Percentiles rank a stretch among this genome's conserved stretches.
These are phyloP conservation scores for Circinella umbellata DNA, from an alignment of 371 early-diverging fungal genomes.

Conservation along the genomic window DNA sequence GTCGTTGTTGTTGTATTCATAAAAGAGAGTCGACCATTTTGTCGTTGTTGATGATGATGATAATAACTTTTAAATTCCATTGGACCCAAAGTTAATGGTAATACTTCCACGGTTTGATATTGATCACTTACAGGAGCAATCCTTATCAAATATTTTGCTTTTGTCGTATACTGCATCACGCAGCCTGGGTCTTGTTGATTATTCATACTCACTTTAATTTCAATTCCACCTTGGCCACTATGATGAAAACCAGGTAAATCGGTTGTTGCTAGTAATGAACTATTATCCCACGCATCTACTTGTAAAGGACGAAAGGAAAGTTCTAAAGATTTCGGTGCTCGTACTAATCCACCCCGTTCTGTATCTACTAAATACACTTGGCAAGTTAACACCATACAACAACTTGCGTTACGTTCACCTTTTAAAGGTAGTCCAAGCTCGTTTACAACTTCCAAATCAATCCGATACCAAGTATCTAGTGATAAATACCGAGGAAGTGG, in stretches of 20 bases:
- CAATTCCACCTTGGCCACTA: conserved; percentile 38
- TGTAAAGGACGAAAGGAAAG: conserved; percentile 31
- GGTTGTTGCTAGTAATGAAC: background rate
- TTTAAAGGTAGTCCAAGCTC: conserved; percentile 35
- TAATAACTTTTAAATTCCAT: conserved; percentile 6
- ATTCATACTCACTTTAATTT: conserved; percentile 26
- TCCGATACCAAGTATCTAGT: conserved; percentile 34
- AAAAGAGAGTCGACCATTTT: background rate
- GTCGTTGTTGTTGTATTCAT: background rate
- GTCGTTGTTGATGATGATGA: background rate
- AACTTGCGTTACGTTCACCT: conserved; percentile 12
- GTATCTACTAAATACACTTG: conserved; percentile 14
- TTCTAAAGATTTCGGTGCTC: background rate
- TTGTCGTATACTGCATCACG: conserved; percentile 21
- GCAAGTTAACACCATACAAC: conserved; percentile 25
- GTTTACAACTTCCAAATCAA: conserved; percentile 41
- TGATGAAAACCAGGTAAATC: conserved; percentile 31
- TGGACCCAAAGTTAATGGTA: conserved; percentile 40
- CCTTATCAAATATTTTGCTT: conserved; percentile 26
- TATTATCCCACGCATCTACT: conserved; percentile 36
- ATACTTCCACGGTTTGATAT: conserved; percentile 15
- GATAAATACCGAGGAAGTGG: conserved; percentile 20
- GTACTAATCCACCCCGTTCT: background rate
- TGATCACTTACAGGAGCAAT: conserved; percentile 17
- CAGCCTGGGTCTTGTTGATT: background rate